Evolutionary conservation across 1,284 basidiomycete species (phyloP).

Genomic region (Puccinia horiana): DNA sequence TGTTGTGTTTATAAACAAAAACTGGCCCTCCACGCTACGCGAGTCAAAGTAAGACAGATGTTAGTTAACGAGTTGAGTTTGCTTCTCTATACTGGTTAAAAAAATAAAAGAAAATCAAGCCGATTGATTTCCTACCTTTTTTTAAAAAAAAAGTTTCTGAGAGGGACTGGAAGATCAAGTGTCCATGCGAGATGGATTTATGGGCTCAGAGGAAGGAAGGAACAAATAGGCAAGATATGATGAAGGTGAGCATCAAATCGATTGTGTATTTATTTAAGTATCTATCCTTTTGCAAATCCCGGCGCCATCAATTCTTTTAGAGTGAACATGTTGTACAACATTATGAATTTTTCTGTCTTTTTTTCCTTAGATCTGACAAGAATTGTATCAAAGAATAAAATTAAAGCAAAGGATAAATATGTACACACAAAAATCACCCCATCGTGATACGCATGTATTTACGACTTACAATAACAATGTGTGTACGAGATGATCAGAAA

Average conservation of each 20-base stretch:
- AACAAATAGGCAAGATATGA: neutral
- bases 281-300: conserved; percentile 3
- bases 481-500: too few species aligned
- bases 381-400: neutral
- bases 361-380: neutral
- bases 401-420: too few species aligned
- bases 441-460: conserved; percentile 6
- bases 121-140: too few species aligned
- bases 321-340: too few species aligned
- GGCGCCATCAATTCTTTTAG: neutral
- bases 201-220: neutral
- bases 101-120: too few species aligned
- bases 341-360: neutral
- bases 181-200: neutral
- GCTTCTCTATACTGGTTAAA: too few species aligned
- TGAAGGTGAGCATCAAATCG: neutral
- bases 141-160: too few species aligned
- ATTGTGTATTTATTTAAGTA: conserved; percentile 11
- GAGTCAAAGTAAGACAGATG: too few species aligned
- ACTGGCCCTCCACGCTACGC: too few species aligned
- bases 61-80: too few species aligned
- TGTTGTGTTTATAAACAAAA: too few species aligned
- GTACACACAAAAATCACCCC: neutral
- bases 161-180: too few species aligned
- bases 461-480: neutral